Evolutionary conservation across 1,139 yeast species (phyloP).

Genomic region (Barnettozyma hawaiiensis): DNA sequence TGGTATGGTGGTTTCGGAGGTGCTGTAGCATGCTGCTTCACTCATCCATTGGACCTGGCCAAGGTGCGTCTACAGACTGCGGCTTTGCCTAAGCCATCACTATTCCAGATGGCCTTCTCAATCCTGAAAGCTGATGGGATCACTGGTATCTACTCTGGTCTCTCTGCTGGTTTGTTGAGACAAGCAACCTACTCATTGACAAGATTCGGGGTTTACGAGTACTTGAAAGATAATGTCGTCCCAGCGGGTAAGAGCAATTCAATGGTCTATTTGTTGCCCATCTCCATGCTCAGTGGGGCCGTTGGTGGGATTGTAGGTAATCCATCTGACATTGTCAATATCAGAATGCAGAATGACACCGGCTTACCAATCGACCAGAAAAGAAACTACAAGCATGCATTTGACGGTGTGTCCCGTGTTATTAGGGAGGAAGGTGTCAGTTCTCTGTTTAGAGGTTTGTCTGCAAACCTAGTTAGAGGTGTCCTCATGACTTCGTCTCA

Average conservation of each 20-base stretch:
- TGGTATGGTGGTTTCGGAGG: slow-evolving; percentile 68
- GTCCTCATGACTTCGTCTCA: slow-evolving; percentile 88
- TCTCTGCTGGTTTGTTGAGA: slow-evolving; percentile 74
- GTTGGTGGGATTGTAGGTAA: slow-evolving; percentile 83
- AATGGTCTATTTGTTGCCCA: slow-evolving; percentile 47
- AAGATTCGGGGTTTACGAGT: slow-evolving; percentile 79
- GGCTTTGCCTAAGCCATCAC: slow-evolving; percentile 51
- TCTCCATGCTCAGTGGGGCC: slow-evolving; percentile 81
- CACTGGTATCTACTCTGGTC: slow-evolving; percentile 67
- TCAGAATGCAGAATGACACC: slow-evolving; percentile 88
- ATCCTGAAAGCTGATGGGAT: slow-evolving; percentile 64
- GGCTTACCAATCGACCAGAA: slow-evolving; percentile 59
- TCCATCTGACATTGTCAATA: slow-evolving; percentile 83
- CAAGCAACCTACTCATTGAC: slow-evolving; percentile 88
- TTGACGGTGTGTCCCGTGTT: slow-evolving; percentile 67
- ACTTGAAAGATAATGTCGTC: slow-evolving; percentile 51
- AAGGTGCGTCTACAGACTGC: slow-evolving; percentile 82
- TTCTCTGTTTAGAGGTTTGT: slow-evolving; percentile 68
- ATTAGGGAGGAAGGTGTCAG: slow-evolving; percentile 52
- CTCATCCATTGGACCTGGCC: slow-evolving; percentile 79
- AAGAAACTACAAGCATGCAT: slow-evolving; percentile 71
- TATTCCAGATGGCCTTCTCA: slow-evolving; percentile 53
- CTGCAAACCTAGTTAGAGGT: slow-evolving; percentile 76
- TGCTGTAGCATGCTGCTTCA: slow-evolving; percentile 54
- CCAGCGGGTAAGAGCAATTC: slow-evolving; percentile 30